Evolutionary conservation across 2,329 filamentous ascomycete species (phyloP), one percentile per base, ranked within the genome.

Genomic region (Aschersonia sp.): DNA sequence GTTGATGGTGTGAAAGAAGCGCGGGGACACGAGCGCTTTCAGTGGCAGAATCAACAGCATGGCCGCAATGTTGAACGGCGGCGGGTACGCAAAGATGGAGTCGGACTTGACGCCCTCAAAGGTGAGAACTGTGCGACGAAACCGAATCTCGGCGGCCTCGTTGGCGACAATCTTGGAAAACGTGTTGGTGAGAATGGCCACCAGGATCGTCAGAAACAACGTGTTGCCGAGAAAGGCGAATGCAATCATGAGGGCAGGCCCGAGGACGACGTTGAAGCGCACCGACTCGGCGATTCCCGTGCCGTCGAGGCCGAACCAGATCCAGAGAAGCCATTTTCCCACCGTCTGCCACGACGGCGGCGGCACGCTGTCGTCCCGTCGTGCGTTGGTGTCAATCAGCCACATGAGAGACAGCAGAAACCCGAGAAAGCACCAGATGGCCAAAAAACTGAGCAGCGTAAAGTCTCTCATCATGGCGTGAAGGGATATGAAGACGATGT

Each of bases 191-290:
- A 87, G 72, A 65, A 85, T 84, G 14, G 83, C 83, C 1, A 87
- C 81, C 2, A 86, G 70, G 52, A 87, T 83, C 1, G 83, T 86
- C 41, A 86, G 66, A 64, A 87, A 86, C 40, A 87, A 71, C 0
- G 81, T 85, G 60, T 87, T 86, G 45, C 83, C 83, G 6, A 87
- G 67, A 56, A 86, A 85, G 5, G 83, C 81, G 60, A 86, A 87
- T 4, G 76, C 71, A 49, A 86, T 73, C 75, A 85, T 85, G 8
- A 87, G 67, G 0, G 76, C 68, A 0, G 83, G 83, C 0, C 83
- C 83, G 3, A 85, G 70, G 30, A 83, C 63, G 60, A 76, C 68
- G 58, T 87, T 81, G 61, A 86, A 82, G 43, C 79, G 73, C 7
- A 64, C 64, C 2, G 67, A 68, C 49, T 68, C 65, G 49, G 72